phyloP scores from a whole-genome alignment of 192 early-diverging fungal species.

The Coemansia sp. region DNA sequence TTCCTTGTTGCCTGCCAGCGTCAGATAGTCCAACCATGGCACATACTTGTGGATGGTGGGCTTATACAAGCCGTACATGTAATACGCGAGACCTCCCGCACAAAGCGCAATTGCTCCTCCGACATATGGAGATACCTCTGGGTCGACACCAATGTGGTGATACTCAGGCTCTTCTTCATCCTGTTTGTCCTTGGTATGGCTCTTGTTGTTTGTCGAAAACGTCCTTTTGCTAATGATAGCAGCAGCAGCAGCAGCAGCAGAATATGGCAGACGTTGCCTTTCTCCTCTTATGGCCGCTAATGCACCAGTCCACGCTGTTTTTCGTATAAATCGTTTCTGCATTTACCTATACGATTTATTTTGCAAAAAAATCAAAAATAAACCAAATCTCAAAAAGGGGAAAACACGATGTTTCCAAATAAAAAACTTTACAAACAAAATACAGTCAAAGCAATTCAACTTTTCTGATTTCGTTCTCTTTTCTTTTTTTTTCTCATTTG shows the following conservation, averaged over 20 bases:
- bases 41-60: slow-evolving; percentile 12
- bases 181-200: not conserved
- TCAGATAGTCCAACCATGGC: slow-evolving; percentile 18
- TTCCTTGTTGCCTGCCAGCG: not conserved
- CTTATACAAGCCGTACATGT: slow-evolving; percentile 28
- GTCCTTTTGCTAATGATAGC: not conserved
- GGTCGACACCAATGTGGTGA: slow-evolving; percentile 24
- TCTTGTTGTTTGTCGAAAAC: not conserved
- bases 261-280: not conserved
- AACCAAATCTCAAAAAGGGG: not conserved
- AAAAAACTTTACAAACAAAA: too few species aligned
- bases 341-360: not conserved
- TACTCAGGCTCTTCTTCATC: not conserved
- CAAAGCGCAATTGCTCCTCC: slow-evolving; percentile 24
- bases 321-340: not conserved
- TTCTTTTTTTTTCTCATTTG: not conserved
- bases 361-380: not conserved
- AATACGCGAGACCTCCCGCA: slow-evolving; percentile 31
- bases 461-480: not conserved
- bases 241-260: not conserved
- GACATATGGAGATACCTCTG: slow-evolving; percentile 30
- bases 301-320: not conserved
- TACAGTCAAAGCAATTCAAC: too few species aligned
- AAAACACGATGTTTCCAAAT: too few species aligned
- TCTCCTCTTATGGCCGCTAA: not conserved